These are phyloP conservation scores for Triadica sebifera DNA, from an alignment of 345 rosid species.

Conservation along the genomic window DNA sequence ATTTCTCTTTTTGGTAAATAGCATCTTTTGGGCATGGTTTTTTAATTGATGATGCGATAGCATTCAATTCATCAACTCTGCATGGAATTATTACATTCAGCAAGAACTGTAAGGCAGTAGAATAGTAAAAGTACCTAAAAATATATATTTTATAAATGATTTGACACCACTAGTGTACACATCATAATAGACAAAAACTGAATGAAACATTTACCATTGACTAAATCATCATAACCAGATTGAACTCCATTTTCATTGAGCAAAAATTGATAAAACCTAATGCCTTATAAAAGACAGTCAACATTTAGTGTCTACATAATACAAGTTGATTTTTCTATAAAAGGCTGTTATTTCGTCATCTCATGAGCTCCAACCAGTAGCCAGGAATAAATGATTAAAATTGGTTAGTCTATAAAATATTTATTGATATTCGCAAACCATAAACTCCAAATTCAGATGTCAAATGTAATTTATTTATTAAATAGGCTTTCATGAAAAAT, in stretches of 20 bases:
- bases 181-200: background rate
- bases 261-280: background rate
- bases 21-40: conserved; percentile 65
- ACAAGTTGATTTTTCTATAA: background rate
- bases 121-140: background rate
- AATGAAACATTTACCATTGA: background rate
- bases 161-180: background rate
- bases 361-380: too few species aligned
- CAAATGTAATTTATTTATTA: too few species aligned
- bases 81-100: conserved; percentile 22
- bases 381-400: too few species aligned
- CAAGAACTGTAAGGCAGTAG: conserved; percentile 5
- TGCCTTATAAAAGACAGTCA: background rate
- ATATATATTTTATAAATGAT: background rate
- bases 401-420: too few species aligned
- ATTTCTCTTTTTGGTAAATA: conserved; percentile 59
- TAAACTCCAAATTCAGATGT: too few species aligned
- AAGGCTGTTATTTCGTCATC: too few species aligned
- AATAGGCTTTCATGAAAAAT: too few species aligned
- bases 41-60: conserved; percentile 26
- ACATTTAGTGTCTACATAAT: background rate
- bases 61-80: conserved; percentile 43
- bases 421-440: too few species aligned
- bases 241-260: background rate
- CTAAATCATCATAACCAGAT: background rate